Evolutionary conservation across 257 asterid genomes (phyloP), one percentile per base, ranked within the genome.

Genomic region (Nicotiana knightiana): DNA sequence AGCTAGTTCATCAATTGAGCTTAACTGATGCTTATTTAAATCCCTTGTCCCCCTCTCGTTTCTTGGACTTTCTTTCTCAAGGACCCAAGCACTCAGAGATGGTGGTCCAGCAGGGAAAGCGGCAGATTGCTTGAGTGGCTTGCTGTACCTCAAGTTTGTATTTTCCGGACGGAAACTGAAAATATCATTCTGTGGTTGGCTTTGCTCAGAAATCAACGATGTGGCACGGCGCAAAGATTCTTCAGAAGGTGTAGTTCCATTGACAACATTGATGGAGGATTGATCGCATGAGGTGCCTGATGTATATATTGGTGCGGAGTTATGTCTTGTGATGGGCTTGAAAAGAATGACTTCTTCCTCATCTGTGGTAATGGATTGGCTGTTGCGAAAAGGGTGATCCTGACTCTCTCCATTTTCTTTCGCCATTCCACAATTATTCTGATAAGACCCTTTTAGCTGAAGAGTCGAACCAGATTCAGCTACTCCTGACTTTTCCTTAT

Each of bases 301-400:
- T 33, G 86, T 86, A 64, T 87, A 82, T 65, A 89, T 78, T 12
- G 99, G 99, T 0, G 90, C 96, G 0, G 98, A 95, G 86, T 92
- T 93, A 32, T 90, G 93, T 77, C 98, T 88, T 1, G 88, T 85
- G 81, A 95, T 86, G 62, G 99, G 99, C 90, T 95, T 90, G 91
- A 95, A 95, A 77, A 95, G 92, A 82, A 95, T 95, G 73, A 92
- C 96, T 90, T 95, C 99, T 67, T 89, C 92, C 83, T 89, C 92
- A 26, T 87, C 92, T 2, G 77, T 7, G 33, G 86, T 13, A 21
- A 63, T 46, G 10, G 79, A 59, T 32, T 68, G 55, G 65, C 76
- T 54, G 32, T 73, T 77, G 55, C 37, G 71, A 83, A 68, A 18
- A 15, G 82, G 57, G 43, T 65, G 79, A 48, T 61, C 11, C 39